Evolutionary conservation across 495 filamentous ascomycete species (phyloP), one percentile per base, ranked within the genome.

Genomic region (Oidiodendron maius): DNA sequence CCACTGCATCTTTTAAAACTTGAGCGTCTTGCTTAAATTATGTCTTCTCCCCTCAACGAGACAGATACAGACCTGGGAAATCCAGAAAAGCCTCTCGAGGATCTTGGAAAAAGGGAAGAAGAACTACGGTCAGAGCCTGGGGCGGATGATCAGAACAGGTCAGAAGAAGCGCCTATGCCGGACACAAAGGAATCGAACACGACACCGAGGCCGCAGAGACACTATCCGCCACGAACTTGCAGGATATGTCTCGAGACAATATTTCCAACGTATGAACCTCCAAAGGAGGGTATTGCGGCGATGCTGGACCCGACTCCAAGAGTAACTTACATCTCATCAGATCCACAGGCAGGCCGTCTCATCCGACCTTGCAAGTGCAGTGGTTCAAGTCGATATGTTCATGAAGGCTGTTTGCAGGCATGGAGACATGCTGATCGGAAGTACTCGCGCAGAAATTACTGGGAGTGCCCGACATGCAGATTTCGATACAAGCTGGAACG

Each of bases 231-330:
- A 20, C 80, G 90, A 37, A 83, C 77, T 46, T 98, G 93, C 64
- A 87, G 93, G 43, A 98, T 98, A 53, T 98, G 93, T 61, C 72
- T 96, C 39, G 93, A 96, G 53, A 82, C 74, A 1, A 87, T 95
- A 21, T 66, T 80, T 26, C 87, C 91, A 2, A 91, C 87, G 10
- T 83, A 82, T 55, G 75, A 89, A 36, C 69, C 83, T 41, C 74
- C 79, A 18, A 65, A 75, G 2, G 78, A 83, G 16, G 69, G 74
- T 50, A 57, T 86, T 12, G 77, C 80, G 1, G 73, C 75, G 15
- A 72, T 91, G 40, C 72, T 91, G 44, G 74, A 81, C 37, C 66
- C 76, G 22, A 57, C 64, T 45, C 71, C 85, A 13, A 77, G 79
- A 44, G 81, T 89, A 32, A 75, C 76, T 46, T 95, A 95, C 57